Evolutionary conservation across 495 filamentous ascomycete species (phyloP).

Genomic region (Glutinoglossum americanum): DNA sequence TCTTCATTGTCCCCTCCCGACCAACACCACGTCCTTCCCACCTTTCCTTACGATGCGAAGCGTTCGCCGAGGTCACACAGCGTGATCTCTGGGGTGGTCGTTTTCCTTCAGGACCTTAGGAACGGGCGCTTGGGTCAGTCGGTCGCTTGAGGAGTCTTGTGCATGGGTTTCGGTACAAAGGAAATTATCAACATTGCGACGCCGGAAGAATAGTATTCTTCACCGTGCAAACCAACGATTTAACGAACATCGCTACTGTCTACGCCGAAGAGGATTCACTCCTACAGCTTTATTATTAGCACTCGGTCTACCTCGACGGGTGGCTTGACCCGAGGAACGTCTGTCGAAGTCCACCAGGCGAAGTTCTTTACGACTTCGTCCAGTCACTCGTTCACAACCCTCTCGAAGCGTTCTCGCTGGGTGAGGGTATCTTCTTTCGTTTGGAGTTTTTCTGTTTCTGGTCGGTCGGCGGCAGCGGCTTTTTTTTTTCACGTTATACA

Average conservation of each 20-base stretch:
- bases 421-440: neutral
- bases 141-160: neutral
- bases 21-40: neutral
- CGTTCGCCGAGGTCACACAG: neutral
- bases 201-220: neutral
- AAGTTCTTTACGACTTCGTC: neutral
- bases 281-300: neutral
- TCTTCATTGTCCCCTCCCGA: neutral
- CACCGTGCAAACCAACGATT: neutral
- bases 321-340: neutral
- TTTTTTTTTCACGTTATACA: neutral
- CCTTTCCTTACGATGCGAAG: neutral
- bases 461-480: neutral
- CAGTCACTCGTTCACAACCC: neutral
- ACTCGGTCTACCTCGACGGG: neutral
- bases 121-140: neutral
- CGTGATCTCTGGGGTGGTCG: neutral
- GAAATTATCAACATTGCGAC: neutral
- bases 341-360: neutral
- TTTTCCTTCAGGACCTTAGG: neutral
- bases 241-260: neutral
- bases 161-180: neutral
- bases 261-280: neutral
- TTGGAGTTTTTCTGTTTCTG: neutral
- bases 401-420: neutral